Percentiles rank a stretch among this genome's conserved stretches.
These are phyloP conservation scores for Drosera capensis DNA, from an alignment of 148 eudicot genomes.

Conservation along the genomic window DNA sequence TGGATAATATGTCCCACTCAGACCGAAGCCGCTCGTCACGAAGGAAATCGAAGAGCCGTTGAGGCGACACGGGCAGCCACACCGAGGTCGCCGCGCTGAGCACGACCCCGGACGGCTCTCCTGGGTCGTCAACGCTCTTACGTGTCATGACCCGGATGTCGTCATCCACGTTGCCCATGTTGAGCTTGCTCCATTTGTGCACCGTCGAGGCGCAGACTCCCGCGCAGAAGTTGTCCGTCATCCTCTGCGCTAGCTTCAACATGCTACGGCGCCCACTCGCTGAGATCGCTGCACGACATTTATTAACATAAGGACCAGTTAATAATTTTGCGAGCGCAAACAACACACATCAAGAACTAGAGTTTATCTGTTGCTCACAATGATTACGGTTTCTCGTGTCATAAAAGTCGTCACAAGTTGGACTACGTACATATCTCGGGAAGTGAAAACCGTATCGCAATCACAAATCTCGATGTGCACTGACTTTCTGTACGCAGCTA, in stretches of 20 bases:
- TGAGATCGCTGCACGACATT: conserved; percentile 21
- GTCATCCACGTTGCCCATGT: conserved; percentile 10
- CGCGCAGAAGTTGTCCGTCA: conserved; percentile 26
- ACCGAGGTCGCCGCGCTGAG: conserved; percentile 28
- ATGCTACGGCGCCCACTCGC: conserved; percentile 18
- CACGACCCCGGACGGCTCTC: conserved; percentile 29
- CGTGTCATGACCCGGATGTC: conserved; percentile 23
- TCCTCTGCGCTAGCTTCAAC: conserved; percentile 24
- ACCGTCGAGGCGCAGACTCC: conserved; percentile 22
- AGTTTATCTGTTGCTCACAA: too few species aligned
- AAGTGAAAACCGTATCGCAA: too few species aligned
- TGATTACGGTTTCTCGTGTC: too few species aligned
- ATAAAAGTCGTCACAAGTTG: too few species aligned
- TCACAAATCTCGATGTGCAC: too few species aligned
- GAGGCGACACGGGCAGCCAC: conserved; percentile 21
- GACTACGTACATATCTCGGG: too few species aligned
- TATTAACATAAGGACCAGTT: too few species aligned
- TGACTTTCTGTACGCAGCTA: too few species aligned
- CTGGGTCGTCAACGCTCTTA: conserved; percentile 13
- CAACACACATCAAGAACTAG: too few species aligned
- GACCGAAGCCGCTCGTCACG: conserved; percentile 19
- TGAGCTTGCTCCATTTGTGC: conserved; percentile 24
- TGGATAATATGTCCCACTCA: conserved; percentile 35
- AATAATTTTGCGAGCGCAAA: too few species aligned
- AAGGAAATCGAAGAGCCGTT: conserved; percentile 24